Base-by-base conservation (phyloP, 2,329 filamentous ascomycete genomes). In the Periglandula ipomoeae region DNA sequence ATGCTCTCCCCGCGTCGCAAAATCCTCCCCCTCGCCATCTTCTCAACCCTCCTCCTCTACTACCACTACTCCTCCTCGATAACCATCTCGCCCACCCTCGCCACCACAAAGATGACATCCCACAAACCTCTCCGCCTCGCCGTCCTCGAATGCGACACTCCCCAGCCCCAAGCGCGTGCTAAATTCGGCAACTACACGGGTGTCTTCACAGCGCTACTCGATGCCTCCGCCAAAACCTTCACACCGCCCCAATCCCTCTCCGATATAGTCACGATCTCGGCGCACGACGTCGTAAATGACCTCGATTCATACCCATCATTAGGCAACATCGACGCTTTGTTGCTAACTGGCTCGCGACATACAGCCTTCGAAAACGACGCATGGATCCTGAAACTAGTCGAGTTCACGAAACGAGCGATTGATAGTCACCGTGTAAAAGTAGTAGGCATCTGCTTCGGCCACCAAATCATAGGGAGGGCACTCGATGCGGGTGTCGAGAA, bases 101-200 rank as follows among this genome's bases (percentile, higher is more conserved):
- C n/a, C n/a, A n/a, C n/a, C n/a, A n/a, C n/a, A n/a, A n/a, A n/a
- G n/a, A n/a, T n/a, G n/a, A n/a, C n/a, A n/a, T n/a, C n/a, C n/a
- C n/a, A n/a, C n/a, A n/a, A n/a, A n/a, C n/a, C n/a, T n/a, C n/a
- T 91, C 56, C 84, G 87, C 49, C 84, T 96, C 66, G 89, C 90
- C 42, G 78, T 97, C 57, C 82, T 97, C 56, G 88, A 95, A 73
- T 85, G 87, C 71, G 91, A 95, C 68, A 86, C 79, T 1, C 89
- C 89, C 1, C 73, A 85, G 44, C 76, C 81, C 1, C 67, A 76
- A 39, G 79, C 84, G 34, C 70, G 78, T 48, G 74, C 74, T 48
- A 79, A 79, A 58, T 89, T 85, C 66, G 79, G 81, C 46, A 75
- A 75, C 52, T 96, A 95, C 68, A 79, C 81, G 53, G 83, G 81